Conservation (phyloP, 2,329 filamentous ascomycete species). For the Claviceps pazoutovae region DNA sequence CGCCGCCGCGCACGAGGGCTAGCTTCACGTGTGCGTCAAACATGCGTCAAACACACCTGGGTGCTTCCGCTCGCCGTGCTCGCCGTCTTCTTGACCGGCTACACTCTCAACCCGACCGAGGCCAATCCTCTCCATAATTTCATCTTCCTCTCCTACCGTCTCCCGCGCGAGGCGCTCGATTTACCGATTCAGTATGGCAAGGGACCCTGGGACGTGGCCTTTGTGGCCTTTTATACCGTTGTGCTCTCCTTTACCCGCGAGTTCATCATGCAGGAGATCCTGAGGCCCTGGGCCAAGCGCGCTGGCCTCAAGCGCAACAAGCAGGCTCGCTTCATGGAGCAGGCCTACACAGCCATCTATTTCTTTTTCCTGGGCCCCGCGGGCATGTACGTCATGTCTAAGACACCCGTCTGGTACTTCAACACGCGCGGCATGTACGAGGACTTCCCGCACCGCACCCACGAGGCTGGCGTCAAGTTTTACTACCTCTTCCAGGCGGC, state of each 20-base stretch:
- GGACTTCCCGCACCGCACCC: constrained; percentile 68
- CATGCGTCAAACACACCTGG: constrained; percentile 47
- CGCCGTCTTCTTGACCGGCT: constrained; percentile 48
- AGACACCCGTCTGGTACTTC: constrained; percentile 92
- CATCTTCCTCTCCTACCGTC: constrained; percentile 80
- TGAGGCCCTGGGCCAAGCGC: constrained; percentile 59
- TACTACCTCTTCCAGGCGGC: constrained; percentile 91
- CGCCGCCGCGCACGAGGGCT: constrained; percentile 41
- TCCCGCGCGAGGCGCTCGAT: constrained; percentile 33
- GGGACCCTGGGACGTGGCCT: constrained; percentile 71
- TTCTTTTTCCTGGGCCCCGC: constrained; percentile 70
- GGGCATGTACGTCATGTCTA: constrained; percentile 81
- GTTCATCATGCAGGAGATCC: constrained; percentile 84
- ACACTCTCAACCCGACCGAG: constrained; percentile 60
- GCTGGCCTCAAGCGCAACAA: constrained; percentile 64
- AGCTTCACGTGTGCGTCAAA: constrained; percentile 33
- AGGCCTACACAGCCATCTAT: constrained; percentile 87
- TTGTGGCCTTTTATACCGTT: constrained; percentile 79
- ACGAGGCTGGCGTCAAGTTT: constrained; percentile 74
- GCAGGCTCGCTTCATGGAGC: constrained; percentile 88
- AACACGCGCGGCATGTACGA: constrained; percentile 86
- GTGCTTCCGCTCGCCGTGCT: constrained; percentile 55
- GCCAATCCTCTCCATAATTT: constrained; percentile 69
- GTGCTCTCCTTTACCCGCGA: constrained; percentile 88
- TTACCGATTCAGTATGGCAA: constrained; percentile 66